A percentile compares a stretch with the other conserved stretches of the same genome.
Evolutionary conservation across 202 grass and related monocot genomes (phyloP).

Genomic region (Setaria italica): DNA sequence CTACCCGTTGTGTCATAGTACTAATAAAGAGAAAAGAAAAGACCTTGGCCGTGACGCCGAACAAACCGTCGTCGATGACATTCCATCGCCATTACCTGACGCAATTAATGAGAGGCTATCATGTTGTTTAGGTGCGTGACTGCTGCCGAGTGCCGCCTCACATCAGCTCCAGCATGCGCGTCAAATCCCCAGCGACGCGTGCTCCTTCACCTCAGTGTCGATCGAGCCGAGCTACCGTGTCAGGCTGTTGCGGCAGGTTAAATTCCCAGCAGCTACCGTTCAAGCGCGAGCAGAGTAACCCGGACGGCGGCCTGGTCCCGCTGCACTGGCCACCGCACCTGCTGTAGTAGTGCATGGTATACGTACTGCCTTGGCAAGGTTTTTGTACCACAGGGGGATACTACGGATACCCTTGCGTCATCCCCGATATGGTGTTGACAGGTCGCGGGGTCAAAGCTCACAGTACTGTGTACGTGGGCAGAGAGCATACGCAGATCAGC

Average conservation of each 20-base stretch:
- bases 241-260: not conserved
- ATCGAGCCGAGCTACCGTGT: too few relatives aligned
- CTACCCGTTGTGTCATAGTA: not conserved
- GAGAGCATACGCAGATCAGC: not conserved
- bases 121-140: not conserved
- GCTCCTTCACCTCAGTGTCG: not conserved
- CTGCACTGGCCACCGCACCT: not conserved
- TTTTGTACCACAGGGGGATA: not conserved
- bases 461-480: not conserved
- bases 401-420: not conserved
- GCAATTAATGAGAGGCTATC: not conserved
- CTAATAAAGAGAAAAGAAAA: not conserved
- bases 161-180: conserved; percentile 40
- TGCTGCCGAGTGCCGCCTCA: not conserved
- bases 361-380: not conserved
- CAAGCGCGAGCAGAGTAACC: not conserved
- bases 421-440: not conserved
- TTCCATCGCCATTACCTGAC: not conserved
- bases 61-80: not conserved
- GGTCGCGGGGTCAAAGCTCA: not conserved
- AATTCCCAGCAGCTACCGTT: not conserved
- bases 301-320: not conserved
- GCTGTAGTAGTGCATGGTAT: not conserved
- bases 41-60: not conserved
- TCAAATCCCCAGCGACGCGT: conserved; percentile 2